phyloP scores from a whole-genome alignment of 2,329 filamentous ascomycete genomes.

The Talaromyces sp. region DNA sequence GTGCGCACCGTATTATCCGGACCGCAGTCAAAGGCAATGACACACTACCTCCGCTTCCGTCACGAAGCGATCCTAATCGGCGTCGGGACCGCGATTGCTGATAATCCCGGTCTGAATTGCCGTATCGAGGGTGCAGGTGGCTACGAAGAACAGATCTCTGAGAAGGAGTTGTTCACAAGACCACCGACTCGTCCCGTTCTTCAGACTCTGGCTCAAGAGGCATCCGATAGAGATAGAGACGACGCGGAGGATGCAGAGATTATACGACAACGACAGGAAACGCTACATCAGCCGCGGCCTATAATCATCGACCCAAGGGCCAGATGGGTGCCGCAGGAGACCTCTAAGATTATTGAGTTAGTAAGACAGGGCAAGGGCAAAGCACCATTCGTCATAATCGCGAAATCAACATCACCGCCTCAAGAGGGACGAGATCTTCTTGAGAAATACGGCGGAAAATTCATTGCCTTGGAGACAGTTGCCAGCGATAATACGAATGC shows the following conservation, averaged over 20 bases:
- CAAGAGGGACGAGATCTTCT: conserved; percentile 22
- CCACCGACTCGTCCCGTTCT: not conserved
- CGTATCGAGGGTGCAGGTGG: conserved; percentile 59
- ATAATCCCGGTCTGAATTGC: conserved; percentile 82
- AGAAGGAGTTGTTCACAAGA: too few relatives aligned
- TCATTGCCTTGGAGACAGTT: conserved; percentile 22
- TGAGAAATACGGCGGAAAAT: conserved; percentile 26
- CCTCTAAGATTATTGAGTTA: conserved; percentile 61
- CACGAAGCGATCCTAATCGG: conserved; percentile 85
- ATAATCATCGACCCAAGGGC: conserved; percentile 71
- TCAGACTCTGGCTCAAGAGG: not conserved
- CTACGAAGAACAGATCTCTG: conserved; percentile 21
- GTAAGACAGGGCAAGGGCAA: conserved; percentile 59
- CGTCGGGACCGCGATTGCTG: conserved; percentile 74
- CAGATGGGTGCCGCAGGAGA: conserved; percentile 59
- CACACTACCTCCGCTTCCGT: conserved; percentile 75
- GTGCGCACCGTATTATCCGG: conserved; percentile 80
- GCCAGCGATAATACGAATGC: not conserved
- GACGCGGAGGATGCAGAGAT: not conserved
- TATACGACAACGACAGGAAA: not conserved
- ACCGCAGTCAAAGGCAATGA: conserved; percentile 81
- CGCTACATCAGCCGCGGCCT: conserved; percentile 64
- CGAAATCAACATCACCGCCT: conserved; percentile 14
- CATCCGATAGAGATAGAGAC: not conserved
- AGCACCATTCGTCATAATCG: conserved; percentile 64